These are phyloP conservation scores for Elasticomyces elasticus DNA, from an alignment of 495 filamentous ascomycete species.

Conservation along the genomic window DNA sequence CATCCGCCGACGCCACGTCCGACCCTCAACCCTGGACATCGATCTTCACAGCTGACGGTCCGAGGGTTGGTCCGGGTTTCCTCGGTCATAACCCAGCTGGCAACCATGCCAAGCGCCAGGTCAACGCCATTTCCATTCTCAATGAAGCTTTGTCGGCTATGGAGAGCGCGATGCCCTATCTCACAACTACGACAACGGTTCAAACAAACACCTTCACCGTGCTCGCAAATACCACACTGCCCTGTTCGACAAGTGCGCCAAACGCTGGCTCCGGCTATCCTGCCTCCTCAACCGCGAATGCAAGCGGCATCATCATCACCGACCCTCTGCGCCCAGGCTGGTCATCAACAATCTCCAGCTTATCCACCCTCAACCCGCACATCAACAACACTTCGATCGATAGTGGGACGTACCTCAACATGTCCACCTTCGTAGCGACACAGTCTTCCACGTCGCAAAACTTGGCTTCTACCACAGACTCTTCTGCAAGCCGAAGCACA, in stretches of 20 bases:
- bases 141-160: too few relatives aligned
- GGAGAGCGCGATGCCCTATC: background rate
- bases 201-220: background rate
- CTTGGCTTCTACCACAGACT: background rate
- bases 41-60: too few relatives aligned
- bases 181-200: background rate
- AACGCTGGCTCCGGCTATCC: background rate
- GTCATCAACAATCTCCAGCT: background rate
- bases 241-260: background rate
- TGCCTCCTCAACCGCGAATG: background rate
- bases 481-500: background rate
- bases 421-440: conserved; percentile 1
- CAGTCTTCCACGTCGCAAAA: background rate
- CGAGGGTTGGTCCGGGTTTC: too few relatives aligned
- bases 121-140: too few relatives aligned
- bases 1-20: too few relatives aligned
- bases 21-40: too few relatives aligned
- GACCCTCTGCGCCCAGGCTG: background rate
- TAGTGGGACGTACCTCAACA: background rate
- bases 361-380: background rate
- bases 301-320: background rate
- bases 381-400: conserved; percentile 6
- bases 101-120: too few relatives aligned
- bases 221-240: too few relatives aligned
- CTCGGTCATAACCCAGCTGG: too few relatives aligned